These are phyloP conservation scores for Zychaea mexicana DNA, from an alignment of 371 early-diverging fungal genomes.

Conservation along the genomic window DNA sequence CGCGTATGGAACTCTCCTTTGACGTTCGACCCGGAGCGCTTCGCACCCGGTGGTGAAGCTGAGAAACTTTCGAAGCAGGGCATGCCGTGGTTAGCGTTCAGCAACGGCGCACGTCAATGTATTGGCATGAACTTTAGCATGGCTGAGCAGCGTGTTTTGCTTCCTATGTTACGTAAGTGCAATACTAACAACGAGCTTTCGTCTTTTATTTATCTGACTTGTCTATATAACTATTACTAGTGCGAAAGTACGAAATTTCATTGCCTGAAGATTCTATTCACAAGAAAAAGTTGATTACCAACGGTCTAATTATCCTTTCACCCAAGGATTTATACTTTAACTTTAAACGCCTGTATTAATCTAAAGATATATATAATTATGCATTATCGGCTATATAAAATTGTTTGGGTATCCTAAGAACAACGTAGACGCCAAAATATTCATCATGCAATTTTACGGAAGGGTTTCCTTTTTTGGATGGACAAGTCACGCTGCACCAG, in stretches of 20 bases:
- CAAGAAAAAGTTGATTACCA: conserved; percentile 13
- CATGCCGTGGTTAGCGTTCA: conserved; percentile 44
- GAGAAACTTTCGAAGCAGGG: conserved; percentile 12
- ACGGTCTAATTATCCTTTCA: conserved; percentile 8
- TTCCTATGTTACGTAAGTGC: conserved; percentile 49
- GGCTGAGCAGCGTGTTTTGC: conserved; percentile 52
- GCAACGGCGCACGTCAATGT: conserved; percentile 47
- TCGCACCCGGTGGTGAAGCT: conserved; percentile 28
- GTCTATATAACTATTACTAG: not conserved
- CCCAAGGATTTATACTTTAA: conserved; percentile 13
- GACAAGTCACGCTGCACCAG: not conserved
- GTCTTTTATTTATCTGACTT: not conserved
- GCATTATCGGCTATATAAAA: too few species aligned
- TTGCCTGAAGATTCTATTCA: conserved; percentile 28
- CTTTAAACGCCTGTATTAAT: conserved; percentile 26
- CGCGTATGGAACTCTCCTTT: conserved; percentile 34
- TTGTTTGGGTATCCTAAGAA: too few species aligned
- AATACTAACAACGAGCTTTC: not conserved
- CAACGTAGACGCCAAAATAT: too few species aligned
- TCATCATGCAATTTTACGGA: too few species aligned
- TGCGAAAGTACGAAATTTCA: conserved; percentile 19
- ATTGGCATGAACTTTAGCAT: conserved; percentile 20
- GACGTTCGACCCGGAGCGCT: conserved; percentile 50
- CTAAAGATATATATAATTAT: not conserved
- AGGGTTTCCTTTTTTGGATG: not conserved